phyloP scores from a whole-genome alignment of 768 basidiomycete species.

The Zangia roseola region DNA sequence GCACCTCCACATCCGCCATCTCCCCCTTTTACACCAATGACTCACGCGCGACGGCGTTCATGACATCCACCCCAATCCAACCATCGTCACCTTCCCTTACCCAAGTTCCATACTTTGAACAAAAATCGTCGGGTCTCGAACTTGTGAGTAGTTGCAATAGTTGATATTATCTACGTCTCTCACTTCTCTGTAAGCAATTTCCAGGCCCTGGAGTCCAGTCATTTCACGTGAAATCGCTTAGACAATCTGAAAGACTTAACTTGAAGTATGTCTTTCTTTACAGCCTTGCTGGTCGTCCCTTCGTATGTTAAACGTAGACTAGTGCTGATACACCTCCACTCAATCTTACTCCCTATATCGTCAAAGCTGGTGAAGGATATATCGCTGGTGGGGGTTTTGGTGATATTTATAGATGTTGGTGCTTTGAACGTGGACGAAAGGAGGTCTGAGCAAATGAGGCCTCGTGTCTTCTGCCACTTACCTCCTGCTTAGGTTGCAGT shows the following conservation, averaged over 20 bases:
- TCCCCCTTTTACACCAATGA: conserved; percentile 28
- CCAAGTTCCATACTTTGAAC: too few relatives aligned
- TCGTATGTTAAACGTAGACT: not conserved
- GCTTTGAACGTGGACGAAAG: not conserved
- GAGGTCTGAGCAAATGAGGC: not conserved
- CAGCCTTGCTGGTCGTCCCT: too few relatives aligned
- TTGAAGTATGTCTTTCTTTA: not conserved
- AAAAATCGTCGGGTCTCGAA: too few relatives aligned
- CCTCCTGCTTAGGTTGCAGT: conserved; percentile 18
- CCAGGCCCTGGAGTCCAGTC: too few relatives aligned
- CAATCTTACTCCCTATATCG: conserved; percentile 10
- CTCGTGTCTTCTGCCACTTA: too few relatives aligned
- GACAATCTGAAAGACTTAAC: too few relatives aligned
- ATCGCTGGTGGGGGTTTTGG: conserved; percentile 8
- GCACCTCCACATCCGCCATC: not conserved
- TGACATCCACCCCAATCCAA: conserved; percentile 13
- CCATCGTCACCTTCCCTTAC: too few relatives aligned
- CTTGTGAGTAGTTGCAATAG: too few relatives aligned
- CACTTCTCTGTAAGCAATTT: too few relatives aligned
- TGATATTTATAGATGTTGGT: conserved; percentile 10
- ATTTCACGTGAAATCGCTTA: too few relatives aligned
- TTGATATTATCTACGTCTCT: too few relatives aligned
- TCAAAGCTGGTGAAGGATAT: not conserved
- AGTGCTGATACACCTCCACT: not conserved
- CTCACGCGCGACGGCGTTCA: conserved; percentile 21